Conservation (phyloP, 2,329 filamentous ascomycete species). For the Dothideomycetidae sp. region DNA sequence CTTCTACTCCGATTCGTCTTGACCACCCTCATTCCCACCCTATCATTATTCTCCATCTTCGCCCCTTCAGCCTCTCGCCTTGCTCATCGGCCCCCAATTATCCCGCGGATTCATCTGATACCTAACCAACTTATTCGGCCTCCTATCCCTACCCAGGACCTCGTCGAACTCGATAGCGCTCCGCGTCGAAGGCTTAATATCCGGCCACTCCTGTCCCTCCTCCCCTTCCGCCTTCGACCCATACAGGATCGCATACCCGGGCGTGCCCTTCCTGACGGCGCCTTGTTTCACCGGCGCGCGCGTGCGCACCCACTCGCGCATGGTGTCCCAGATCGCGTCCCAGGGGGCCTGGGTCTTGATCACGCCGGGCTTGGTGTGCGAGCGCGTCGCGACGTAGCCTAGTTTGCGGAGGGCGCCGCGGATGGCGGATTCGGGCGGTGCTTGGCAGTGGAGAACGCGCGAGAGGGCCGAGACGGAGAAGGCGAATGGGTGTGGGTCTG, state of each 20-base stretch:
- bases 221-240: conserved; percentile 22
- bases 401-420: conserved; percentile 67
- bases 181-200: conserved; percentile 6
- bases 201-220: conserved; percentile 11
- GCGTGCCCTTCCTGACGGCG: conserved; percentile 52
- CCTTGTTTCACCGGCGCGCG: conserved; percentile 62
- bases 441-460: conserved; percentile 62
- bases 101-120: conserved; percentile 84
- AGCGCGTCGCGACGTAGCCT: conserved; percentile 71
- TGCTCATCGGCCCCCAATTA: conserved; percentile 79
- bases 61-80: conserved; percentile 31
- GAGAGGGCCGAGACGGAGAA: conserved; percentile 62
- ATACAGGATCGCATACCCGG: conserved; percentile 52
- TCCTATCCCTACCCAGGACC: conserved; percentile 54
- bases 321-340: conserved; percentile 79
- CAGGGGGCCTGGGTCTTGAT: conserved; percentile 92
- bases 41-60: too few species aligned
- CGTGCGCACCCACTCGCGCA: conserved; percentile 81
- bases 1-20: too few species aligned
- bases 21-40: too few species aligned
- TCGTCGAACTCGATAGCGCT: conserved; percentile 64
- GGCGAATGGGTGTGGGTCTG: conserved; percentile 75
- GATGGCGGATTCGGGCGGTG: conserved; percentile 64
- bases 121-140: conserved; percentile 54
- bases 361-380: conserved; percentile 77